Conservation (phyloP, 2,329 filamentous ascomycete species). For the Claviceps sp. region DNA sequence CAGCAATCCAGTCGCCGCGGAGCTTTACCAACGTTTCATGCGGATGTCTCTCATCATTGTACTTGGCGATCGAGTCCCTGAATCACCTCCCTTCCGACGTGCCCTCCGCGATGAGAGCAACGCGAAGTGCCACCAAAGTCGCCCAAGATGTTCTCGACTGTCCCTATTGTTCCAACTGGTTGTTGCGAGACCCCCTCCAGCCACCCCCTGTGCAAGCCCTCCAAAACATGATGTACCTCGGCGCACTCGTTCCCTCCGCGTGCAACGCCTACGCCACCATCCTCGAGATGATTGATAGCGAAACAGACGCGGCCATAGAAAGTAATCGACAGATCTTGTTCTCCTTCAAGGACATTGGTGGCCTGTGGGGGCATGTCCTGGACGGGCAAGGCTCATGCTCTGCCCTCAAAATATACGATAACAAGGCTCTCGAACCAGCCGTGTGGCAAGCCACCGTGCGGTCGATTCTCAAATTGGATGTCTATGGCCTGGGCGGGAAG, state of each 20-base stretch:
- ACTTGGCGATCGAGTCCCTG: slow-evolving; percentile 36
- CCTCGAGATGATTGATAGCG: slow-evolving; percentile 39
- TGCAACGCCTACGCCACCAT: slow-evolving; percentile 18
- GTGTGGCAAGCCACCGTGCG: slow-evolving; percentile 42
- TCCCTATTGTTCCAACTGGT: slow-evolving; percentile 29
- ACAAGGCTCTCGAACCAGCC: slow-evolving; percentile 34
- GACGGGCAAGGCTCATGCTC: not conserved
- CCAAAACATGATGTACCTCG: slow-evolving; percentile 47
- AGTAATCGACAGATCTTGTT: slow-evolving; percentile 31
- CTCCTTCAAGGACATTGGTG: slow-evolving; percentile 21
- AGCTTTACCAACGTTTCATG: slow-evolving; percentile 24
- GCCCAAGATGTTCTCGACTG: slow-evolving; percentile 41
- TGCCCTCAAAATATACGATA: slow-evolving; percentile 14
- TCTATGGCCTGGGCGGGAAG: slow-evolving; percentile 36
- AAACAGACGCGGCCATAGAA: slow-evolving; percentile 29
- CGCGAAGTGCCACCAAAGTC: slow-evolving; percentile 32
- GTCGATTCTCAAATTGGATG: slow-evolving; percentile 40
- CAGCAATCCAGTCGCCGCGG: slow-evolving; percentile 5
- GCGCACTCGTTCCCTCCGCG: slow-evolving; percentile 41
- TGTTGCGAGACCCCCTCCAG: slow-evolving; percentile 20
- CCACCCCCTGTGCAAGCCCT: slow-evolving; percentile 34
- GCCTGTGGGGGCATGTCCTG: not conserved
- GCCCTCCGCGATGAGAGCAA: slow-evolving; percentile 31
- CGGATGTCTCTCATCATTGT: slow-evolving; percentile 35
- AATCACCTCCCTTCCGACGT: slow-evolving; percentile 32